These are phyloP conservation scores for Xylaria sp. DNA, from an alignment of 495 filamentous ascomycete genomes.

Conservation along the genomic window DNA sequence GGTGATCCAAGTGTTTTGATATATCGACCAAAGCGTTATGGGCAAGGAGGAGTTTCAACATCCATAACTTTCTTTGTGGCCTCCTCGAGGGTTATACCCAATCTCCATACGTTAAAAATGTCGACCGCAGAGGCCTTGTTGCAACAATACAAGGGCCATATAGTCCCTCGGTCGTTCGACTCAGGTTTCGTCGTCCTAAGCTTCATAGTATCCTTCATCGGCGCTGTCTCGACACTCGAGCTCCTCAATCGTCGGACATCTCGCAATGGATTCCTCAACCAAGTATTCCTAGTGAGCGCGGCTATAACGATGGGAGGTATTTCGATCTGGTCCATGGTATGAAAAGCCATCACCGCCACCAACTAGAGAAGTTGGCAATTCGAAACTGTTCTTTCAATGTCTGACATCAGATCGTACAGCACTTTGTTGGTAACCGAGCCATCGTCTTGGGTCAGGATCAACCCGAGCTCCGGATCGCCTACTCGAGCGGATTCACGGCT, in stretches of 20 bases:
- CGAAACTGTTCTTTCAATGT: not conserved
- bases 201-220: slow-evolving; percentile 78
- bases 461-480: slow-evolving; percentile 69
- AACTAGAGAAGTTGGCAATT: not conserved
- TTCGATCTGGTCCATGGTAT: slow-evolving; percentile 69
- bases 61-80: not conserved
- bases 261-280: slow-evolving; percentile 70
- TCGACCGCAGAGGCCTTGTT: slow-evolving; percentile 29
- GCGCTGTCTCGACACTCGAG: slow-evolving; percentile 79
- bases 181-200: slow-evolving; percentile 73
- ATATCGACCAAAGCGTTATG: not conserved
- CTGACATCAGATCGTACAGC: slow-evolving; percentile 45
- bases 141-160: slow-evolving; percentile 43
- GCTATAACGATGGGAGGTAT: slow-evolving; percentile 82
- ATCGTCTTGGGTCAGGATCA: slow-evolving; percentile 70
- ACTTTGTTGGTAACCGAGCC: slow-evolving; percentile 85
- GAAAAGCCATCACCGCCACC: not conserved
- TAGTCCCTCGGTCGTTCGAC: slow-evolving; percentile 62
- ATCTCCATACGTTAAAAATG: slow-evolving; percentile 28
- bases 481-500: slow-evolving; percentile 74
- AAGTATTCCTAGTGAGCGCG: slow-evolving; percentile 73
- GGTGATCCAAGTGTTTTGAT: not conserved
- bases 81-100: not conserved
- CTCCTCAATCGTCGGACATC: slow-evolving; percentile 79
- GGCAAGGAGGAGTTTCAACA: not conserved